Evolutionary conservation across 2,329 filamentous ascomycete species (phyloP).

Genomic region (Colletotrichum sp.): DNA sequence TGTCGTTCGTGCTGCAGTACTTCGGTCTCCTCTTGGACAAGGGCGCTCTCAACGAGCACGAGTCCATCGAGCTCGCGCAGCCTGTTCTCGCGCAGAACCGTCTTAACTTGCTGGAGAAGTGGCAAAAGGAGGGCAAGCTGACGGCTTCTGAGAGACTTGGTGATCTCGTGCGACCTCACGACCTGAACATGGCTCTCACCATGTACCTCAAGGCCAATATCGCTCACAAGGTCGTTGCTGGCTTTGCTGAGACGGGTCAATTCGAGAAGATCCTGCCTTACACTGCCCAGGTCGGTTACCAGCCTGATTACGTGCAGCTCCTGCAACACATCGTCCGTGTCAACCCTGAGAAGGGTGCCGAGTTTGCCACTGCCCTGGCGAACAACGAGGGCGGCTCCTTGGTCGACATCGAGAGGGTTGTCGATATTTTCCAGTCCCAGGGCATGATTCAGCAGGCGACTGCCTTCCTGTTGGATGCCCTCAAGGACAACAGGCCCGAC

Average conservation of each 20-base stretch:
- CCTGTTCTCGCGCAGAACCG: slow-evolving; percentile 93
- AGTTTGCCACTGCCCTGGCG: slow-evolving; percentile 91
- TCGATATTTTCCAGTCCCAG: slow-evolving; percentile 98
- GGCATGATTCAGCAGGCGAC: slow-evolving; percentile 98
- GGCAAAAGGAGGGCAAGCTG: slow-evolving; percentile 95
- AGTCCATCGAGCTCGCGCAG: slow-evolving; percentile 91
- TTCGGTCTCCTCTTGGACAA: slow-evolving; percentile 98
- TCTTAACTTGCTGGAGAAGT: slow-evolving; percentile 96
- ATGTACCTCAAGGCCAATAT: slow-evolving; percentile 93
- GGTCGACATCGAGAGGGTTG: slow-evolving; percentile 91
- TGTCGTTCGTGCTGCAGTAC: slow-evolving; percentile 95
- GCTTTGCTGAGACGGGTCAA: slow-evolving; percentile 92
- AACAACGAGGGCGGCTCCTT: slow-evolving; percentile 87
- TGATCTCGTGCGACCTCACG: slow-evolving; percentile 89
- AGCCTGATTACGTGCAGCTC: slow-evolving; percentile 92
- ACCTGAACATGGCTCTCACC: slow-evolving; percentile 83
- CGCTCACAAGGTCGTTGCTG: slow-evolving; percentile 92
- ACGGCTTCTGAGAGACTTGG: slow-evolving; percentile 96
- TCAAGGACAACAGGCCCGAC: slow-evolving; percentile 94
- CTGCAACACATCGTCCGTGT: slow-evolving; percentile 91
- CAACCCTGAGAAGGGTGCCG: slow-evolving; percentile 91
- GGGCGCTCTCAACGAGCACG: slow-evolving; percentile 88
- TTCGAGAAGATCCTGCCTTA: slow-evolving; percentile 98
- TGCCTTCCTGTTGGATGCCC: slow-evolving; percentile 93
- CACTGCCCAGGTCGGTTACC: slow-evolving; percentile 82